Evolutionary conservation across 139 green algal species (phyloP), one percentile per base, ranked within the genome.

Genomic region (Nannochloris sp.): DNA sequence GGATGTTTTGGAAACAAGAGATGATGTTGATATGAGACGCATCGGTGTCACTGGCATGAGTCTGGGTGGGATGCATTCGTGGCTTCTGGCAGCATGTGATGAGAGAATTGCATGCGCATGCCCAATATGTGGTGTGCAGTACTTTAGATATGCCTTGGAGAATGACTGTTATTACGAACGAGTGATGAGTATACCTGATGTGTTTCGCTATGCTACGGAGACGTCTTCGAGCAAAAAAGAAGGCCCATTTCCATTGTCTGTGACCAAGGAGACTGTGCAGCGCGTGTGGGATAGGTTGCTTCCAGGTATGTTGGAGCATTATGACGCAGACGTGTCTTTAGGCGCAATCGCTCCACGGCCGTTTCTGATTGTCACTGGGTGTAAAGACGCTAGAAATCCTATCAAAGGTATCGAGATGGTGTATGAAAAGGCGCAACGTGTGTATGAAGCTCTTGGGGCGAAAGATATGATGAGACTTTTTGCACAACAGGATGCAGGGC

Each of bases 21-120:
- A 64, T 10, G 80, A 89, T 15, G 83, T 90, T 25, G 83, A 91
- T 55, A 10, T 60, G 1, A 10, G 11, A 0, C 61, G 79, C 11
- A 80, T 91, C 7, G 83, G 81, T 24, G 67, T 83, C 36, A 86
- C 83, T 24, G 84, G 84, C 15, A 60, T 84, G 50, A 79, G 65
- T 58, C 59, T 90, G 27, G 85, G 85, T 11, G 85, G 85, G 48
- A 89, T 87, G 75, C 69, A 82, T 55, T 64, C 81, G 8, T 89
- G 81, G 85, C 75, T 91, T 60, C 11, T 48, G 3, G 70, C 75
- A 4, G 77, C 62, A 9, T 54, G 65, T 1, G 85, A 91, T 50
- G 37, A 62, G 3, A 75, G 85, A n/a, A 48, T 91, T 2, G 61
- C 74, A 1, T 71, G 44, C 9, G 77, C 66, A 3, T 82, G 81